Evolutionary conservation across 1,284 basidiomycete genomes (phyloP).

Genomic region (Sparassis latifolia): DNA sequence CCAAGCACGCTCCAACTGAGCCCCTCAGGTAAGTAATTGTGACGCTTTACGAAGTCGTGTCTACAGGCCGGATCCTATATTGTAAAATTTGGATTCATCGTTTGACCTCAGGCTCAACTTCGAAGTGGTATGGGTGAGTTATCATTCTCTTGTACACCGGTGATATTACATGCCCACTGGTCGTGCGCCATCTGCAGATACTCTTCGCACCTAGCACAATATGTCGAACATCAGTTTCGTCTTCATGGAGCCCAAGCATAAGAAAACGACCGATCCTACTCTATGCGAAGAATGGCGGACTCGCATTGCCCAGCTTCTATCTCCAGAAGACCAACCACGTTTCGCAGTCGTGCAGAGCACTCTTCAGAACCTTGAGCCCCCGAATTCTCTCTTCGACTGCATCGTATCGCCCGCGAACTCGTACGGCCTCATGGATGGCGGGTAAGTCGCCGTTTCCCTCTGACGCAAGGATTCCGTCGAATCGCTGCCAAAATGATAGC

Average conservation of each 20-base stretch:
- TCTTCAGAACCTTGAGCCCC: slow-evolving; percentile 4
- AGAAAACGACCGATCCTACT: background rate
- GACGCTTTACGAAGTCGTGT: too few species aligned
- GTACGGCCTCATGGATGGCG: slow-evolving; percentile 9
- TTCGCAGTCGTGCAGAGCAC: slow-evolving; percentile 5
- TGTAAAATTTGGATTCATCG: too few species aligned
- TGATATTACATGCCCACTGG: too few species aligned
- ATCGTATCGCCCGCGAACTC: slow-evolving; percentile 8
- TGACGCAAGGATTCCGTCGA: background rate
- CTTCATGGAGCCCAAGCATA: slow-evolving; percentile 8
- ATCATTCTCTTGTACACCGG: too few species aligned
- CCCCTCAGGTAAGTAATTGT: too few species aligned
- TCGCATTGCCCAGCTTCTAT: slow-evolving; percentile 1
- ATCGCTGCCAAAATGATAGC: slow-evolving; percentile 2
- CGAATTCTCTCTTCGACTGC: slow-evolving; percentile 7
- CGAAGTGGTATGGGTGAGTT: too few species aligned
- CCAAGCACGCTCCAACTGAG: too few species aligned
- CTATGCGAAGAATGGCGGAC: slow-evolving; percentile 5
- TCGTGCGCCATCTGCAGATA: too few species aligned
- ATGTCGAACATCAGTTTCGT: slow-evolving; percentile 6
- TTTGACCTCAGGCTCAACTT: too few species aligned
- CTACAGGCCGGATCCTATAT: too few species aligned
- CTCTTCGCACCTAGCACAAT: background rate
- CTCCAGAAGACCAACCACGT: slow-evolving; percentile 3
- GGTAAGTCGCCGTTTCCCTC: slow-evolving; percentile 1